Evolutionary conservation across 768 basidiomycete genomes (phyloP).

Genomic region (Mycena albidolilacea): DNA sequence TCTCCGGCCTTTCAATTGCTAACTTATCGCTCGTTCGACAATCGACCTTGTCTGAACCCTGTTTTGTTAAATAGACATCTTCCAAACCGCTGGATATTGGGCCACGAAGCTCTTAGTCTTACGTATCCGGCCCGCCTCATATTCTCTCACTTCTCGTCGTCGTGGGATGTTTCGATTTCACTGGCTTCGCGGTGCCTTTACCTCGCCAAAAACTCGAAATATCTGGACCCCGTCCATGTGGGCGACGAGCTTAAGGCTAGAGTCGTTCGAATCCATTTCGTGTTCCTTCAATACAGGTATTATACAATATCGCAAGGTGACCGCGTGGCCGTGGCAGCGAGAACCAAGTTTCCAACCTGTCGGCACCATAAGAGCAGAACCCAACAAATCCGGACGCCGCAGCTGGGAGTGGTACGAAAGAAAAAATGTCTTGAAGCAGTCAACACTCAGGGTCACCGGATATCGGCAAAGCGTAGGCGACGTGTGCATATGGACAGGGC

Average conservation of each 20-base stretch:
- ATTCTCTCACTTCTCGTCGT: neutral
- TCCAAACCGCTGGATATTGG: too few relatives aligned
- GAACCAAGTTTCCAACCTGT: neutral
- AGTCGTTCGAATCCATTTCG: too few relatives aligned
- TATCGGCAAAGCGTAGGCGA: neutral
- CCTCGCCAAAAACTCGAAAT: neutral
- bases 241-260: neutral
- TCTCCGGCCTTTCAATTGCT: too few relatives aligned
- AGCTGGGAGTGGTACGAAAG: neutral
- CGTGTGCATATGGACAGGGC: constrained; percentile 6
- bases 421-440: neutral
- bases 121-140: too few relatives aligned
- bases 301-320: too few relatives aligned
- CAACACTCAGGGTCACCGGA: neutral
- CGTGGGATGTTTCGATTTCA: neutral
- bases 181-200: neutral
- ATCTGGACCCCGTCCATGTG: neutral
- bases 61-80: too few relatives aligned
- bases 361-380: neutral
- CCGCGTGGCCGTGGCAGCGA: neutral
- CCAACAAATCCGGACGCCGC: neutral
- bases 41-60: too few relatives aligned
- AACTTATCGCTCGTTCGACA: too few relatives aligned
- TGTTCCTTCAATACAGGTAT: too few relatives aligned
- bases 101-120: too few relatives aligned